Percentiles rank a stretch among this genome's conserved stretches.
Evolutionary conservation across 106 monocot genomes (phyloP).

Genomic region (Apostasia ramifera): DNA sequence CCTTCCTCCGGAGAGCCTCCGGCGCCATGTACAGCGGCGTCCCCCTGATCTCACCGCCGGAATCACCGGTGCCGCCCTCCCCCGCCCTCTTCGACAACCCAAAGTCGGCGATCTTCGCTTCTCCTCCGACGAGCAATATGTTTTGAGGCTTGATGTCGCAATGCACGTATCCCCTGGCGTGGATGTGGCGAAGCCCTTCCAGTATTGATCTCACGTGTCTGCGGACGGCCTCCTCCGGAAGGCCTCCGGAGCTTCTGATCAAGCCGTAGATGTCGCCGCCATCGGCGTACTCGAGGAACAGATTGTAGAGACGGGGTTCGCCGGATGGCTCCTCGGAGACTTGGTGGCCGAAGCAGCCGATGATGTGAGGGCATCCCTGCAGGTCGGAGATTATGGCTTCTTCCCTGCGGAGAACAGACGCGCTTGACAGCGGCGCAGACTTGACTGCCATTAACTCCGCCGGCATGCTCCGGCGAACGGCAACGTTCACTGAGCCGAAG

Average conservation of each 20-base stretch:
- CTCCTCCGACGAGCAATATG: conserved; percentile 16
- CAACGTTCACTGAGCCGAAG: not conserved
- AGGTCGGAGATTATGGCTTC: conserved; percentile 7
- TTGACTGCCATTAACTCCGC: conserved; percentile 8
- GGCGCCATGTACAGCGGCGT: conserved; percentile 70
- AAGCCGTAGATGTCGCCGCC: conserved; percentile 33
- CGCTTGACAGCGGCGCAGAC: not conserved
- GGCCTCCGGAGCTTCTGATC: conserved; percentile 12
- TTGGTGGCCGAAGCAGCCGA: conserved; percentile 28
- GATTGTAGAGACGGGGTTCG: conserved; percentile 9
- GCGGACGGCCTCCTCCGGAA: conserved; percentile 10
- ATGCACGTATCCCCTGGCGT: conserved; percentile 31
- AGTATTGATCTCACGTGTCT: conserved; percentile 25
- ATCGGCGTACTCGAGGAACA: conserved; percentile 38
- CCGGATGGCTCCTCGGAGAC: not conserved
- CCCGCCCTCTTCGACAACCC: conserved; percentile 18
- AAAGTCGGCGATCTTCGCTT: conserved; percentile 42
- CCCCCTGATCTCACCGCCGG: conserved; percentile 14
- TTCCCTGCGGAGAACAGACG: conserved; percentile 8
- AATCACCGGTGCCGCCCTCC: not conserved
- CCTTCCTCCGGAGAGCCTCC: conserved; percentile 27
- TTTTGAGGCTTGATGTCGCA: conserved; percentile 48
- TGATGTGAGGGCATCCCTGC: conserved; percentile 15
- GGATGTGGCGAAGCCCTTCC: conserved; percentile 24
- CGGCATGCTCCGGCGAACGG: not conserved